Base-by-base conservation (phyloP, 129 eudicot genomes). In the sunflower (Helianthus annuus) region DNA sequence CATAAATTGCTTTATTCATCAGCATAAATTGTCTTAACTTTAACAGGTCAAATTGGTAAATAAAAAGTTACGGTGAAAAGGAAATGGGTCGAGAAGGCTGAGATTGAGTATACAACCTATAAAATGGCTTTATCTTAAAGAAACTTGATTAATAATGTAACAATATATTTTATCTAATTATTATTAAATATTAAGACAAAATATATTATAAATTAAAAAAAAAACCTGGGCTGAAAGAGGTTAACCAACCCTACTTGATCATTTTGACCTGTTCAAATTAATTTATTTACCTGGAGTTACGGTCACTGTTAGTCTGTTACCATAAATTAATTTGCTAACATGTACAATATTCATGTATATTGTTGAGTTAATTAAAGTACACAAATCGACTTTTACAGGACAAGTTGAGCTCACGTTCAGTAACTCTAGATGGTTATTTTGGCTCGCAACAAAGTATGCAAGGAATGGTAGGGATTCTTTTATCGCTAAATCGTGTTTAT, bases 391-490 rank as follows among this genome's bases (percentile, higher is more conserved):
- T 48, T 74, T 54, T 83, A 36, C 62, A 94, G 99, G 99, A 94
- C 63, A 94, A 94, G 71, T 54, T 93, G 80, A 84, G 32, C 74
- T 82, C 97, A 17, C 85, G 96, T 79, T 73, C 91, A 39, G 88
- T 85, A 16, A 76, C 79, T 19, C 82, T 86, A 12, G 96, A 90
- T 83, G 91, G 97, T 54, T 94, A 80, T 81, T 94, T 88, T 81
- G 96, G 94, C n/a, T 58, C 82, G 32, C 97, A 86, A 56, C 99
- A 82, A 48, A 82, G 88, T 68, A 89, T 86, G 79, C 90, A 83
- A 76, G 99, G 97, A 70, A 84, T 94, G 99, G 99, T 94, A 88
- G 64, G 87, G 66, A 63, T 32, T 65, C 7, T 14, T 42, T 40
- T 46, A 27, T 63, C 16, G 77, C 9, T 48, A 3, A 36, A 10